Conservation (phyloP, 306 rosid species). For the Abrus pulchellus region DNA sequence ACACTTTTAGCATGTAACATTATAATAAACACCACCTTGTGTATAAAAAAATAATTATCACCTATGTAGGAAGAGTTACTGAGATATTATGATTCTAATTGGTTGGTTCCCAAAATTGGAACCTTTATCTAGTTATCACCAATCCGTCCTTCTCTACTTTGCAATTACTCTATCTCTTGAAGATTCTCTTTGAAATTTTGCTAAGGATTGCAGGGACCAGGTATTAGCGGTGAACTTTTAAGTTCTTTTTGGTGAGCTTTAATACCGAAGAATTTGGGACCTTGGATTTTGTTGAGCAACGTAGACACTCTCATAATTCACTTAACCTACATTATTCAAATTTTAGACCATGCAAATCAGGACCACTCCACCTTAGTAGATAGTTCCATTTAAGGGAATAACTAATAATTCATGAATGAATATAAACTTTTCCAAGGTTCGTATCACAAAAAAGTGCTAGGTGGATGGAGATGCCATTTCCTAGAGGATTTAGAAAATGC, state of each 20-base stretch:
- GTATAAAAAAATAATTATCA: conserved; percentile 11
- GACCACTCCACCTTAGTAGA: conserved; percentile 52
- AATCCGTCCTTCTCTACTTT: background rate
- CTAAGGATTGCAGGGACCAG: conserved; percentile 40
- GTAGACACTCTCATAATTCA: conserved; percentile 20
- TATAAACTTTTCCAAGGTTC: conserved; percentile 33
- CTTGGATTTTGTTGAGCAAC: conserved; percentile 38
- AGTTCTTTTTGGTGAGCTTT: conserved; percentile 21
- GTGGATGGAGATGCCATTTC: background rate
- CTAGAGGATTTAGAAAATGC: background rate
- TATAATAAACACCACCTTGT: conserved; percentile 15
- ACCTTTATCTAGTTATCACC: conserved; percentile 48
- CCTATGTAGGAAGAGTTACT: conserved; percentile 18
- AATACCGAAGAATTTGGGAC: conserved; percentile 25
- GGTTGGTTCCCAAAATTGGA: conserved; percentile 44
- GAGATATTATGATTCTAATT: conserved; percentile 37
- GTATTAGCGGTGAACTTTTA: conserved; percentile 25
- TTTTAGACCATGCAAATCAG: conserved; percentile 4
- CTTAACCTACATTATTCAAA: background rate
- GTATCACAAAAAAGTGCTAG: background rate
- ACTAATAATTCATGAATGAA: background rate
- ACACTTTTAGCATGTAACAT: background rate
- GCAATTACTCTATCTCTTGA: conserved; percentile 20
- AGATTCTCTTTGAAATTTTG: conserved; percentile 28
- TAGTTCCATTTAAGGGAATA: conserved; percentile 28